Percentiles rank a stretch among this genome's conserved stretches.
Conservation (phyloP, 805 yeast species). For the Candida chilensis region DNA sequence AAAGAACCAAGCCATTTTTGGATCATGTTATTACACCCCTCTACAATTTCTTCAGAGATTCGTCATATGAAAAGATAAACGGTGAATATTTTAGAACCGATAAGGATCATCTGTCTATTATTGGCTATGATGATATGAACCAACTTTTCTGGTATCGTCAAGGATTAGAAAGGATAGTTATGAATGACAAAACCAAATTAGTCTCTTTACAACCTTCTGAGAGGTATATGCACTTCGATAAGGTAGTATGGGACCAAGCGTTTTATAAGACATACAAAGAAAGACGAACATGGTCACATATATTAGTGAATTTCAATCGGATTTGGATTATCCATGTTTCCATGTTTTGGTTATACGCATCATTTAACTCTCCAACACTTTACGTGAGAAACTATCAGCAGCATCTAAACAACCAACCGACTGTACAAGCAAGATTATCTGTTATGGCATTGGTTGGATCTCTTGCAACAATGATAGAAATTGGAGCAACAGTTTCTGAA, state of each 20-base stretch:
- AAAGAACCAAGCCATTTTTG: conserved; percentile 29
- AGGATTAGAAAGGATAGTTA: conserved; percentile 50
- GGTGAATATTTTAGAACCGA: conserved; percentile 38
- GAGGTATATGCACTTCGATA: conserved; percentile 44
- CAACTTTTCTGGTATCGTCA: conserved; percentile 79
- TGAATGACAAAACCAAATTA: conserved; percentile 32
- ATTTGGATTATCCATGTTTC: conserved; percentile 73
- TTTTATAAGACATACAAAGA: conserved; percentile 73
- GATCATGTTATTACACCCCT: conserved; percentile 71
- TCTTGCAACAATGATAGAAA: conserved; percentile 45
- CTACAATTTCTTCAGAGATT: conserved; percentile 50
- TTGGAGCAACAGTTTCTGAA: conserved; percentile 51
- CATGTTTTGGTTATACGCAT: conserved; percentile 69
- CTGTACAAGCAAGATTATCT: conserved; percentile 42
- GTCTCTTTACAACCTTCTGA: conserved; percentile 46
- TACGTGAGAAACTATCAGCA: conserved; percentile 53
- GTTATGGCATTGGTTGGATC: conserved; percentile 64
- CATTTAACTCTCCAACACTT: conserved; percentile 58
- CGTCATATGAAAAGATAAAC: conserved; percentile 34
- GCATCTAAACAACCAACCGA: conserved; percentile 49
- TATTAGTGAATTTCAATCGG: conserved; percentile 63
- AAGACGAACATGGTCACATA: conserved; percentile 70
- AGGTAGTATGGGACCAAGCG: conserved; percentile 57
- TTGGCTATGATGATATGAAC: conserved; percentile 88
- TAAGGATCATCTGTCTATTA: conserved; percentile 56